Percentiles rank a stretch among this genome's conserved stretches.
Conservation (phyloP, 2,329 filamentous ascomycete species). For the Trichoderma oligosporum region DNA sequence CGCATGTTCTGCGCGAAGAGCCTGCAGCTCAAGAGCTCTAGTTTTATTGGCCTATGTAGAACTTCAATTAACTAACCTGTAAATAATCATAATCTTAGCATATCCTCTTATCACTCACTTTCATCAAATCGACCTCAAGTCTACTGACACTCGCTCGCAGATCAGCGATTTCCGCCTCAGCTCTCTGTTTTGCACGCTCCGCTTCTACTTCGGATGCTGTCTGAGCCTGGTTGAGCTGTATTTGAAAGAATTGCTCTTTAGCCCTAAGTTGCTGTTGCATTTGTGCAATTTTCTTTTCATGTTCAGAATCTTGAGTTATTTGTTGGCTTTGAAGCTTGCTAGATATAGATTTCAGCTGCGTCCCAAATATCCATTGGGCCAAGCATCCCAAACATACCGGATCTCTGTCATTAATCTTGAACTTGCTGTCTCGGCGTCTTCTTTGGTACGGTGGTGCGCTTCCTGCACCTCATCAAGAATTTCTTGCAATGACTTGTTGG, state of each 20-base stretch:
- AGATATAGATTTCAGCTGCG: slow-evolving; percentile 19
- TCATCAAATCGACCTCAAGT: slow-evolving; percentile 60
- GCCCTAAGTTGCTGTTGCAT: slow-evolving; percentile 22
- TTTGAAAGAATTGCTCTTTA: slow-evolving; percentile 31
- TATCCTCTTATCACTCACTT: slow-evolving; percentile 38
- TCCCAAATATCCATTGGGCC: not conserved
- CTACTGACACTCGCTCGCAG: slow-evolving; percentile 57
- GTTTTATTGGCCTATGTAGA: slow-evolving; percentile 52
- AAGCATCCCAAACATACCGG: slow-evolving; percentile 36
- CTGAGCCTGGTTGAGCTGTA: slow-evolving; percentile 33
- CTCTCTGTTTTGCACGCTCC: slow-evolving; percentile 45
- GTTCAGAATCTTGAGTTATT: slow-evolving; percentile 24
- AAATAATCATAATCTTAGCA: not conserved
- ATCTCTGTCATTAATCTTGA: slow-evolving; percentile 47
- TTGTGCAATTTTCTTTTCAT: slow-evolving; percentile 24
- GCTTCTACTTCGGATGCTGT: slow-evolving; percentile 48
- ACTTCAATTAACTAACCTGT: not conserved
- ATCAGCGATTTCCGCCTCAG: slow-evolving; percentile 61
- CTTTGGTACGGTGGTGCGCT: slow-evolving; percentile 65
- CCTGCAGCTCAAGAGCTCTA: slow-evolving; percentile 57
- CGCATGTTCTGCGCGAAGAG: slow-evolving; percentile 41
- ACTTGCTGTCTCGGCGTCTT: slow-evolving; percentile 39
- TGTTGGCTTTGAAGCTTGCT: slow-evolving; percentile 36
- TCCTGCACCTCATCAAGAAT: slow-evolving; percentile 68
- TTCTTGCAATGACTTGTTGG: slow-evolving; percentile 46